Conservation (phyloP, 768 basidiomycete genomes). For the Amanita brunnescens region DNA sequence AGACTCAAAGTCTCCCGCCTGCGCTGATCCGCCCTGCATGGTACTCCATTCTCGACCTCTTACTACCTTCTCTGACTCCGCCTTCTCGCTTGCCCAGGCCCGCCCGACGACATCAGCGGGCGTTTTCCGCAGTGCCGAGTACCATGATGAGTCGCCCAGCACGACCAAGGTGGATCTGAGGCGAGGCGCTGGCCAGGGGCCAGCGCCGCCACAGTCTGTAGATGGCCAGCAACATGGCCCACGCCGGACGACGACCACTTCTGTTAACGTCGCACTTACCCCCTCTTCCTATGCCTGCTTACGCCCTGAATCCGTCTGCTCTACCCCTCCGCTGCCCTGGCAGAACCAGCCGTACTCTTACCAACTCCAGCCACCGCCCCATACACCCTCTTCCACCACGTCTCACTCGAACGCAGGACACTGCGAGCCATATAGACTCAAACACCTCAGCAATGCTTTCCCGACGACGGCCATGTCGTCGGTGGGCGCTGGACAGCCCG, state of each 20-base stretch:
- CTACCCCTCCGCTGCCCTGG: constrained; percentile 14
- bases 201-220: constrained; percentile 24
- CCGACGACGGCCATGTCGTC: constrained; percentile 24
- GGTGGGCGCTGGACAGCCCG: too few species aligned
- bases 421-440: constrained; percentile 23
- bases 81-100: too few species aligned
- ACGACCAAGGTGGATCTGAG: too few species aligned
- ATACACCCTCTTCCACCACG: constrained; percentile 21
- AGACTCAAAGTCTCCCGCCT: too few species aligned
- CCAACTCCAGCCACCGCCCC: constrained; percentile 7
- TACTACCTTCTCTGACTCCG: too few species aligned
- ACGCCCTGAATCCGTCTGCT: constrained; percentile 23
- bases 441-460: constrained; percentile 20
- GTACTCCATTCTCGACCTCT: too few species aligned
- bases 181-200: too few species aligned
- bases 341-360: constrained; percentile 7
- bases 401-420: constrained; percentile 17
- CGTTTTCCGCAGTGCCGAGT: too few species aligned
- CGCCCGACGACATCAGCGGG: too few species aligned
- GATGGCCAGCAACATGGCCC: constrained; percentile 20
- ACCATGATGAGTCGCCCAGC: too few species aligned
- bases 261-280: constrained; percentile 26
- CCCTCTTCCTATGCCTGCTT: constrained; percentile 40
- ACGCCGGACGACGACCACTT: constrained; percentile 12
- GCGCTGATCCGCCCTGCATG: too few species aligned